Evolutionary conservation across 257 asterid species (phyloP).

Genomic region (Asclepias syriaca): DNA sequence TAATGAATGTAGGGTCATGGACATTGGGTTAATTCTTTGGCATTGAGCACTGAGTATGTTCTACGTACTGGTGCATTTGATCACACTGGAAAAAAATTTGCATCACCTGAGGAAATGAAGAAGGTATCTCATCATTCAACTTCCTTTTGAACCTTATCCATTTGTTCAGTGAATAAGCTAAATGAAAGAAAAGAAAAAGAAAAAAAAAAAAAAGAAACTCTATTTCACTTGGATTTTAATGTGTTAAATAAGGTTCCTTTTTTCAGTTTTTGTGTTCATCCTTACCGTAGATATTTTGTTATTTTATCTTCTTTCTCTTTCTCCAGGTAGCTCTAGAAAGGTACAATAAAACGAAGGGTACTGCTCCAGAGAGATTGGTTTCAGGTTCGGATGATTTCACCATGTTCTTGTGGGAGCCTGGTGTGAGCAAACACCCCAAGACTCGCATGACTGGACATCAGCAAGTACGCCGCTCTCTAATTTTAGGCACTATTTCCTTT

Average conservation of each 20-base stretch:
- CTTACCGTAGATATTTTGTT: slow-evolving; percentile 1
- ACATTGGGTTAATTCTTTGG: slow-evolving; percentile 96
- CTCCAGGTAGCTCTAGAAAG: slow-evolving; percentile 81
- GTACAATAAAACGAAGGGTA: slow-evolving; percentile 70
- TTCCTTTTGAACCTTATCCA: not conserved
- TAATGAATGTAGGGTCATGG: slow-evolving; percentile 73
- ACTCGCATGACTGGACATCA: slow-evolving; percentile 98
- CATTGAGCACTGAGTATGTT: slow-evolving; percentile 91
- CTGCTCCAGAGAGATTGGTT: slow-evolving; percentile 81
- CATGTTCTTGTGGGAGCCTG: slow-evolving; percentile 93
- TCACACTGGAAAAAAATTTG: slow-evolving; percentile 56
- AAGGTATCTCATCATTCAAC: slow-evolving; percentile 36
- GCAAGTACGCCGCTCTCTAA: slow-evolving; percentile 41
- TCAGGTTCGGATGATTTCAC: slow-evolving; percentile 98
- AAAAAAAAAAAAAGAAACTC: not conserved
- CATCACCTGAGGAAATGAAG: slow-evolving; percentile 91
- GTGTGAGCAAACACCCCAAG: slow-evolving; percentile 68
- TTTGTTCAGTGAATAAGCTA: not conserved
- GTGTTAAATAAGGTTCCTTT: slow-evolving; percentile 7
- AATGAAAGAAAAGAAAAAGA: not conserved
- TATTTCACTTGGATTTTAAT: not conserved
- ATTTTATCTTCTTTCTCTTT: slow-evolving; percentile 4
- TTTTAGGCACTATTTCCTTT: not conserved
- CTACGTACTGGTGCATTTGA: slow-evolving; percentile 95
- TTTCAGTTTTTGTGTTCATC: not conserved